phyloP scores from a whole-genome alignment of 257 asterid genomes.

The Petunia secreta region DNA sequence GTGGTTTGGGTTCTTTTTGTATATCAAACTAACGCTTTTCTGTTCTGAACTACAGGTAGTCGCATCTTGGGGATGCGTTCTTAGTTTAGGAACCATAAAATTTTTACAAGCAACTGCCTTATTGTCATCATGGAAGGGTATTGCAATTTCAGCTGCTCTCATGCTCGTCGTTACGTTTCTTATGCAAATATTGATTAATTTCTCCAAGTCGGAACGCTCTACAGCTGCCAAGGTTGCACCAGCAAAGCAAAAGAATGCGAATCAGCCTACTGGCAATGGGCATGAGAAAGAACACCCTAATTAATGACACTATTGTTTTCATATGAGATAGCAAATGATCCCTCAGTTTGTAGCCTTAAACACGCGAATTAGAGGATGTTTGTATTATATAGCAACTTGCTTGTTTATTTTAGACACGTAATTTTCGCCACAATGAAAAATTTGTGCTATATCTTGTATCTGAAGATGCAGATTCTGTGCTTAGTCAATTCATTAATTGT shows the following conservation, averaged over 20 bases:
- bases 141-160: constrained; percentile 52
- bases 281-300: constrained; percentile 40
- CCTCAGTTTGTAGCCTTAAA: constrained; percentile 9
- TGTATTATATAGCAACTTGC: constrained; percentile 4
- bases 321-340: not conserved
- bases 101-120: constrained; percentile 61
- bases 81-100: constrained; percentile 56
- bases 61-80: constrained; percentile 67
- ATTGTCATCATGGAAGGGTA: constrained; percentile 90
- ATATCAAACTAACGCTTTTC: constrained; percentile 18
- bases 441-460: not conserved
- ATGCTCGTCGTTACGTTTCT: constrained; percentile 63
- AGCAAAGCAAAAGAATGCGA: constrained; percentile 41
- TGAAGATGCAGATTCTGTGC: not conserved
- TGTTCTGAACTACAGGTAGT: constrained; percentile 64
- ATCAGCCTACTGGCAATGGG: constrained; percentile 35
- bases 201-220: constrained; percentile 86
- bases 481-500: not conserved
- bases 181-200: constrained; percentile 91
- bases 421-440: not conserved
- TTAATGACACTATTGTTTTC: not conserved
- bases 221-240: constrained; percentile 73
- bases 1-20: not conserved
- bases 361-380: constrained; percentile 7
- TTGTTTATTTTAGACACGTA: constrained; percentile 12